Conservation (phyloP, 2,329 filamentous ascomycete genomes). For the Fusarium heterosporum region DNA sequence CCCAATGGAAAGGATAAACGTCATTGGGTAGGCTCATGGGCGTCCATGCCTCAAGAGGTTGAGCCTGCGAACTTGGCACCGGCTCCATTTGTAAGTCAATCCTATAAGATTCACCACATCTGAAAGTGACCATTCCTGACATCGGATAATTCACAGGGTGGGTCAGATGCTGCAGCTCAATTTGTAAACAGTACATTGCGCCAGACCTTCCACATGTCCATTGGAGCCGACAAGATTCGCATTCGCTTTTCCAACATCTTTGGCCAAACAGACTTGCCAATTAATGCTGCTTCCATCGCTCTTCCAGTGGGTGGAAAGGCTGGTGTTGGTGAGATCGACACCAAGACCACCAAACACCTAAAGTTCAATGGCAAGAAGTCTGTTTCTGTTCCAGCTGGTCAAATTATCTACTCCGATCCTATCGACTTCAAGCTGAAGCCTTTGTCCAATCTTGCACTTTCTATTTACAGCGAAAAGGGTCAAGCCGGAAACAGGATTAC, state of each 20-base stretch:
- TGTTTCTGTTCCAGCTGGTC: slow-evolving; percentile 10
- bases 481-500: slow-evolving; percentile 30
- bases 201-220: slow-evolving; percentile 30
- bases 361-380: slow-evolving; percentile 24
- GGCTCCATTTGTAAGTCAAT: slow-evolving; percentile 22
- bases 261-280: slow-evolving; percentile 25
- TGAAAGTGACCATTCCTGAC: neutral
- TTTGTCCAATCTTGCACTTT: slow-evolving; percentile 26
- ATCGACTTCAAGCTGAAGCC: slow-evolving; percentile 25
- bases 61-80: slow-evolving; percentile 30
- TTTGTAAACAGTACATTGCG: slow-evolving; percentile 30
- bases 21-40: slow-evolving; percentile 36
- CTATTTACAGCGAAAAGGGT: slow-evolving; percentile 22
- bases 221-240: slow-evolving; percentile 20
- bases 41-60: slow-evolving; percentile 32
- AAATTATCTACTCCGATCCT: slow-evolving; percentile 22
- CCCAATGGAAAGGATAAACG: neutral
- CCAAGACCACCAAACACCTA: slow-evolving; percentile 5
- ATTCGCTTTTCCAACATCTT: slow-evolving; percentile 33
- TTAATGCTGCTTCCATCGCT: slow-evolving; percentile 23
- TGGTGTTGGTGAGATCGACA: slow-evolving; percentile 21
- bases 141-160: slow-evolving; percentile 5
- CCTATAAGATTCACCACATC: too few species aligned
- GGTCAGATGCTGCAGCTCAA: slow-evolving; percentile 11
- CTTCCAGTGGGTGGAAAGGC: slow-evolving; percentile 16